phyloP scores from a whole-genome alignment of 2,329 filamentous ascomycete species.

The Chrysoporthe deuterocubensis region DNA sequence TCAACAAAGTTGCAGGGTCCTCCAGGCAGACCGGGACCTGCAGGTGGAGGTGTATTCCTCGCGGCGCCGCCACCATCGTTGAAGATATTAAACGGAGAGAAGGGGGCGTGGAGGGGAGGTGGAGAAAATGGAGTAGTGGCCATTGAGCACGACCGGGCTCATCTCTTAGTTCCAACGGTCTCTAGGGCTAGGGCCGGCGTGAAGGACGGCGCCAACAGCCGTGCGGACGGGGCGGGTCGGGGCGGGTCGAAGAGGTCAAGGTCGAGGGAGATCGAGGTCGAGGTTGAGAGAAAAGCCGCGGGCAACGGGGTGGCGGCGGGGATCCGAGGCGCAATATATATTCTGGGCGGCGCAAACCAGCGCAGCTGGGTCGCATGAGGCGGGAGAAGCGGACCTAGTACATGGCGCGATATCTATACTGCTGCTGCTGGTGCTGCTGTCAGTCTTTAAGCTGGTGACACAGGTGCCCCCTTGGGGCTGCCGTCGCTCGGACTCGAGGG shows the following conservation, averaged over 20 bases:
- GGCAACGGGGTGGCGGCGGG: neutral
- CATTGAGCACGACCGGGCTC: constrained; percentile 49
- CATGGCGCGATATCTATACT: constrained; percentile 36
- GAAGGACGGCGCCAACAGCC: constrained; percentile 16
- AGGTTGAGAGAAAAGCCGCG: constrained; percentile 28
- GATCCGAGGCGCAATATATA: constrained; percentile 23
- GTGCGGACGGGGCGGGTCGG: constrained; percentile 7
- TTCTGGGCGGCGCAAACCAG: constrained; percentile 37
- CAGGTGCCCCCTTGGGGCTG: neutral
- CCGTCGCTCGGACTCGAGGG: neutral
- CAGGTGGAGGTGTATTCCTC: constrained; percentile 29
- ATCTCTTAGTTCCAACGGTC: constrained; percentile 38
- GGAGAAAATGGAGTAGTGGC: constrained; percentile 55
- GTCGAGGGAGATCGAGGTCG: constrained; percentile 25
- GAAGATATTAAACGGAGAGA: constrained; percentile 59
- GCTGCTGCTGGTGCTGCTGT: constrained; percentile 18
- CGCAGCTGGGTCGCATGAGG: constrained; percentile 42
- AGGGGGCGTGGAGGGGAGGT: constrained; percentile 43
- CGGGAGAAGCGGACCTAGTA: constrained; percentile 35
- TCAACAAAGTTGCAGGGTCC: constrained; percentile 64
- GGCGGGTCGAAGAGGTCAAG: constrained; percentile 12
- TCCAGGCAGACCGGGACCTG: constrained; percentile 46
- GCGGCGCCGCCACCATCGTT: constrained; percentile 47
- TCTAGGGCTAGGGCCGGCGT: constrained; percentile 29
- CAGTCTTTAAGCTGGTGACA: constrained; percentile 16